Percentiles rank a stretch among this genome's conserved stretches.
These are phyloP conservation scores for Xylaria cubensis DNA, from an alignment of 495 filamentous ascomycete genomes.

Conservation along the genomic window DNA sequence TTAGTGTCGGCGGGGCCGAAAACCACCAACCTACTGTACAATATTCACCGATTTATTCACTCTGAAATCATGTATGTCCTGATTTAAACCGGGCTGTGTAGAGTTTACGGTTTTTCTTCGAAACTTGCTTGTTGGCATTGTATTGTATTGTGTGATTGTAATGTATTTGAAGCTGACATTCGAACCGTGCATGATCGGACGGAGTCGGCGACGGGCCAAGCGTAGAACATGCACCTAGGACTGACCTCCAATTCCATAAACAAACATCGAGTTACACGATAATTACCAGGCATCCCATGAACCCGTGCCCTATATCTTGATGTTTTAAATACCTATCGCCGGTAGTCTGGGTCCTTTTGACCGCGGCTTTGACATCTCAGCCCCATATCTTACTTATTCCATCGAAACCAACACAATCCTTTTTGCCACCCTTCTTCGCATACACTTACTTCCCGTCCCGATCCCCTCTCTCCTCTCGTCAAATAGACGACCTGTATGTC, in stretches of 20 bases:
- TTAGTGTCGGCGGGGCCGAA: slow-evolving; percentile 5
- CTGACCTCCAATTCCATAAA: background rate
- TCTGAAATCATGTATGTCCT: background rate
- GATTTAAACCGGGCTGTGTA: background rate
- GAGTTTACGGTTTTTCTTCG: background rate
- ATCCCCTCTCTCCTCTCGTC: background rate
- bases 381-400: background rate
- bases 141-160: background rate
- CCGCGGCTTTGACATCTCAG: background rate
- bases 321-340: background rate
- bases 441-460: background rate
- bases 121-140: background rate
- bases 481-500: too few species aligned
- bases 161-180: background rate
- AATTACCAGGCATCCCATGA: background rate
- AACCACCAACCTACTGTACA: background rate
- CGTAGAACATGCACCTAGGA: background rate
- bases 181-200: slow-evolving; percentile 8
- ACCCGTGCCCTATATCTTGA: background rate
- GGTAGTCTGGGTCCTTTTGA: background rate
- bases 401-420: background rate
- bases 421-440: slow-evolving; percentile 7
- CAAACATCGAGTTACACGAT: background rate
- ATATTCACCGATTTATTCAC: background rate
- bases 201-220: slow-evolving; percentile 10